Percentiles rank a stretch among this genome's conserved stretches.
phyloP scores from a whole-genome alignment of 352 stramenopile genomes.

The Phytophthora melonis region DNA sequence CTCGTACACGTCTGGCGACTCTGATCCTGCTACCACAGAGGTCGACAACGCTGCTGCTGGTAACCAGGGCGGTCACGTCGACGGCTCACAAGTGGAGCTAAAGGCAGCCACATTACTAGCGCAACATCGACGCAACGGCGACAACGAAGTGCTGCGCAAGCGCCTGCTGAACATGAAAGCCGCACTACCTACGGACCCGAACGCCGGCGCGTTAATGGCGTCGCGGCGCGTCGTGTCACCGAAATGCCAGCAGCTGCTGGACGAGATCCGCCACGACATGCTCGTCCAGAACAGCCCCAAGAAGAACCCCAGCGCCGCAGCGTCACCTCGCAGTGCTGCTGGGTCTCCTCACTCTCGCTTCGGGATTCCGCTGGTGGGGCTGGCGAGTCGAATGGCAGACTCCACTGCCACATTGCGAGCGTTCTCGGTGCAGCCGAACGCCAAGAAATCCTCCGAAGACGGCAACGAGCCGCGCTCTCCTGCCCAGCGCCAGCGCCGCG shows the following conservation, averaged over 20 bases:
- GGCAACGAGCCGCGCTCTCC: conserved; percentile 18
- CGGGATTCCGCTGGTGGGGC: conserved; percentile 18
- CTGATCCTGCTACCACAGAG: conserved; percentile 10
- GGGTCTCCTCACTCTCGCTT: conserved; percentile 22
- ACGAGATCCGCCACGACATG: conserved; percentile 57
- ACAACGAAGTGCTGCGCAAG: conserved; percentile 43
- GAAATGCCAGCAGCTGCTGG: conserved; percentile 52
- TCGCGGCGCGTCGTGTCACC: conserved; percentile 43
- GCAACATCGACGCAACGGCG: conserved; percentile 31
- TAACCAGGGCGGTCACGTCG: conserved; percentile 3
- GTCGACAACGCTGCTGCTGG: background rate
- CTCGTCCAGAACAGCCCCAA: conserved; percentile 32
- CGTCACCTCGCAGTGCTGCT: conserved; percentile 11
- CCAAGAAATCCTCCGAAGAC: conserved; percentile 25
- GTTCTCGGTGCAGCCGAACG: conserved; percentile 37
- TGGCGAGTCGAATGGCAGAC: conserved; percentile 25
- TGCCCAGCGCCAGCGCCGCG: conserved; percentile 21
- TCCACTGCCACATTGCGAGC: conserved; percentile 36
- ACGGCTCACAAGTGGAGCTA: conserved; percentile 25
- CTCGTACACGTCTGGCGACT: conserved; percentile 14
- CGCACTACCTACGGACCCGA: conserved; percentile 11
- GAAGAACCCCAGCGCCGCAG: conserved; percentile 21
- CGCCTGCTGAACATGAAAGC: conserved; percentile 48
- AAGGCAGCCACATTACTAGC: conserved; percentile 24
- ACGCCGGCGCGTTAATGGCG: conserved; percentile 13